Evolutionary conservation across 352 stramenopile genomes (phyloP).

Genomic region (Phytophthora quininea): DNA sequence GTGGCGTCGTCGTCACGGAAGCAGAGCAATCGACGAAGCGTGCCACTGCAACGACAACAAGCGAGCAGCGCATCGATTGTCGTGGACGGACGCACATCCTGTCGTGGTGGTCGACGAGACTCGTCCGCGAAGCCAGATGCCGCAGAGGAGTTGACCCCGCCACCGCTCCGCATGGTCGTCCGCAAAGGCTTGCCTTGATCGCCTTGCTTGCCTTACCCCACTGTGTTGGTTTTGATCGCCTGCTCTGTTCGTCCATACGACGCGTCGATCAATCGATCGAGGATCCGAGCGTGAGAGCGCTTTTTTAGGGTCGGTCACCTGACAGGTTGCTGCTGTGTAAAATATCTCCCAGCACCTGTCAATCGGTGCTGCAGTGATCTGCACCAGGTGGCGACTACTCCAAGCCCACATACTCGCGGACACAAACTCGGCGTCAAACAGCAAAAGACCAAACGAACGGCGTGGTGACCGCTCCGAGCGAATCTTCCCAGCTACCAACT

Average conservation of each 20-base stretch:
- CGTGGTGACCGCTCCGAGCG: neutral
- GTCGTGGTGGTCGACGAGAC: neutral
- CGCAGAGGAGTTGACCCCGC: neutral
- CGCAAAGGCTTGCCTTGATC: no score
- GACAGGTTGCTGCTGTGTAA: neutral
- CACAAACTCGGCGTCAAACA: neutral
- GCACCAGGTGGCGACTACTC: conserved; percentile 2
- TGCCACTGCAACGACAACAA: no score
- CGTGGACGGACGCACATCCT: neutral
- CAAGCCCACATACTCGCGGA: neutral
- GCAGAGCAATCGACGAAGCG: no score
- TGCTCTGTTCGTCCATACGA: neutral
- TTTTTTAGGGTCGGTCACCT: neutral
- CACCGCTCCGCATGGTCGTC: no score
- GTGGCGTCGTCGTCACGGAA: no score
- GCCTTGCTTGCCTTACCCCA: no score
- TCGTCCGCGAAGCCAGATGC: conserved; percentile 1
- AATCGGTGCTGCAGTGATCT: neutral
- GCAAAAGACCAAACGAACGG: neutral
- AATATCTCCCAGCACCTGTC: neutral
- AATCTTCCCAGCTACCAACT: neutral
- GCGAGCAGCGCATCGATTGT: neutral
- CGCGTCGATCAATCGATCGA: neutral
- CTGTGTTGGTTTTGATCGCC: neutral
- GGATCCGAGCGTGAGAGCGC: no score